Base-by-base conservation (phyloP, 352 stramenopile species). In the Globisporangium paddicum region DNA sequence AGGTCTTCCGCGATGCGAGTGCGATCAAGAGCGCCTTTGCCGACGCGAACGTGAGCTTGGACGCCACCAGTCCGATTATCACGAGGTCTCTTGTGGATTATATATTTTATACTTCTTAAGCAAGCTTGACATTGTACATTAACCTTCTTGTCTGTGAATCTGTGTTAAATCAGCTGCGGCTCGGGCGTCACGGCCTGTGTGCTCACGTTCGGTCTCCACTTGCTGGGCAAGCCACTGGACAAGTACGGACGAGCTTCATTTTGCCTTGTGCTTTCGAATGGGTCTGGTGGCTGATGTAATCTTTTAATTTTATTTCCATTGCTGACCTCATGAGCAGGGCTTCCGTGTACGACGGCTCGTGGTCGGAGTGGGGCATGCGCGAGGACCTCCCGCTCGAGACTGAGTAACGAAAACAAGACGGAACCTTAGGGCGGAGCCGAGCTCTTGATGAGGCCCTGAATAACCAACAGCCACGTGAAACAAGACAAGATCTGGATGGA, bases 291-390 rank as follows among this genome's bases (percentile, higher is more conserved):
- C n/a, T n/a, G n/a, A n/a, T n/a, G n/a, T n/a, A n/a, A n/a, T n/a
- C n/a, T n/a, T n/a, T n/a, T n/a, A n/a, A n/a, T n/a, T n/a, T n/a
- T n/a, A n/a, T n/a, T n/a, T n/a, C n/a, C n/a, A n/a, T n/a, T n/a
- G n/a, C n/a, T n/a, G n/a, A n/a, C n/a, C n/a, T n/a, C n/a, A 8
- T 45, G 8, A 63, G 14, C 41, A 93, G 81, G 32, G 68, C 70
- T 30, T 70, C 79, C 2, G 82, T 98, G 32, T 98, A 96, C 69
- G 91, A 98, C 53, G 91, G 90, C 10, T 94, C 82, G 40, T 97
- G 87, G 87, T 85, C 84, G 5, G 89, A 96, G 62, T 97, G 86
- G 82, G 86, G 81, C 28, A 53, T 79, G 37, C 75, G 75, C 55
- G 67, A 78, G 0, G 79, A 90, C 44, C 73, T 90, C 1, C 79